A percentile compares a stretch with the other conserved stretches of the same genome.
phyloP scores from a whole-genome alignment of 495 filamentous ascomycete species.

The Penicillium verhagenii region DNA sequence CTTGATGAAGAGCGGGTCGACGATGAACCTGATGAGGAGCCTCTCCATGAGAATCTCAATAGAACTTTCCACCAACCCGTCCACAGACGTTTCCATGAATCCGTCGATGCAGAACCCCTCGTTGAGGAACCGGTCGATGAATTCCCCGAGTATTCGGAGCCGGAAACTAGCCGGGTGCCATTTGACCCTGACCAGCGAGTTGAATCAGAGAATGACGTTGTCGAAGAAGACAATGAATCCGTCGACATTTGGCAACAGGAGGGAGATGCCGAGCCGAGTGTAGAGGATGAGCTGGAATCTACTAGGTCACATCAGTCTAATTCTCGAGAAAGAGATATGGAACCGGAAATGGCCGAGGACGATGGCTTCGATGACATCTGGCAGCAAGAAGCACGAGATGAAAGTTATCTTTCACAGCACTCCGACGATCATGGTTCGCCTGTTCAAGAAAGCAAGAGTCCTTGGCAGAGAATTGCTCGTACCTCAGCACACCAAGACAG shows the following conservation, averaged over 20 bases:
- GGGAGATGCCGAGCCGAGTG: background rate
- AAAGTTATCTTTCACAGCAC: constrained; percentile 28
- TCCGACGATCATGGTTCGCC: constrained; percentile 13
- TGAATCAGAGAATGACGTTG: background rate
- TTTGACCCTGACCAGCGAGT: background rate
- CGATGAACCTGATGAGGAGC: background rate
- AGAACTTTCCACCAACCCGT: background rate
- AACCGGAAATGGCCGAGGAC: constrained; percentile 22
- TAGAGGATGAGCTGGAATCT: background rate
- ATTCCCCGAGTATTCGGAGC: background rate
- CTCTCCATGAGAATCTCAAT: background rate
- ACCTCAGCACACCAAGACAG: constrained; percentile 8
- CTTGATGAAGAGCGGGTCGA: constrained; percentile 5
- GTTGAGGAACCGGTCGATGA: background rate
- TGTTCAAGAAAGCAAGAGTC: constrained; percentile 5
- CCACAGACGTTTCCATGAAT: background rate
- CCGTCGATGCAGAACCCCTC: background rate
- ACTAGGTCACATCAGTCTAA: background rate
- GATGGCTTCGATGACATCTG: constrained; percentile 45
- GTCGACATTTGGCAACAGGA: constrained; percentile 18
- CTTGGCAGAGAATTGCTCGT: constrained; percentile 14
- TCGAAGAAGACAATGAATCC: constrained; percentile 15
- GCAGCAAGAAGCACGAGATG: constrained; percentile 44
- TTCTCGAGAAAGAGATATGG: background rate
- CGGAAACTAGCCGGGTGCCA: background rate